Conservation (phyloP, 2,329 filamentous ascomycete genomes). For the Xylaria polymorpha region DNA sequence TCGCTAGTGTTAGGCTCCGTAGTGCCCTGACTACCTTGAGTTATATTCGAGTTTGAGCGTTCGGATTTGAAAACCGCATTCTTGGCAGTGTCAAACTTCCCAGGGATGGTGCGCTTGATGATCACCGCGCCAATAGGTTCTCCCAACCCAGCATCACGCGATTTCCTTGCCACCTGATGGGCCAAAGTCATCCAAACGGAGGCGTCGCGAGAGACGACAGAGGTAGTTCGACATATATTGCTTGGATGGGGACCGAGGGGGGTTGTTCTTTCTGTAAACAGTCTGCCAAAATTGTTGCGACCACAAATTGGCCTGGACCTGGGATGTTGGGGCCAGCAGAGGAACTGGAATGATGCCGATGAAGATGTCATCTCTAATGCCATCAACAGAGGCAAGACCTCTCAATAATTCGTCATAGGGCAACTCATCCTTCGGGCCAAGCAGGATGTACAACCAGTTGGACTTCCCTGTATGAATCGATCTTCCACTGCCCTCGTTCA, state of each 20-base stretch:
- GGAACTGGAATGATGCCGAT: conserved; percentile 76
- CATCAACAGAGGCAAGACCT: conserved; percentile 61
- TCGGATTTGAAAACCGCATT: conserved; percentile 35
- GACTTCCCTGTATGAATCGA: conserved; percentile 70
- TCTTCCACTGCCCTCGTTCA: conserved; percentile 68
- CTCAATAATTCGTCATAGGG: conserved; percentile 63
- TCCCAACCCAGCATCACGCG: conserved; percentile 68
- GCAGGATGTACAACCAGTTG: conserved; percentile 69
- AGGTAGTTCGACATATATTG: conserved; percentile 75
- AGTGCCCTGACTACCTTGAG: conserved; percentile 32
- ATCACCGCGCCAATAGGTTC: conserved; percentile 80
- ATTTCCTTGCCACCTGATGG: conserved; percentile 69
- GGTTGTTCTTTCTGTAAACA: conserved; percentile 87
- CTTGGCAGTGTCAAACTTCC: conserved; percentile 42
- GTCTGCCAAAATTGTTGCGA: conserved; percentile 83
- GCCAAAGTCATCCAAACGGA: conserved; percentile 76
- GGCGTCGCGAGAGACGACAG: conserved; percentile 73
- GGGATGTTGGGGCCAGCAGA: conserved; percentile 77
- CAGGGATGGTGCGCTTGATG: conserved; percentile 66
- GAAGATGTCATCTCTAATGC: conserved; percentile 64
- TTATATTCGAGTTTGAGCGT: conserved; percentile 42
- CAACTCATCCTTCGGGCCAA: conserved; percentile 64
- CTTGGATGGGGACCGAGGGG: conserved; percentile 83
- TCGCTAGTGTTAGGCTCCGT: conserved; percentile 22
- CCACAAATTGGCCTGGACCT: conserved; percentile 80